These are phyloP conservation scores for Nepenthes alata DNA, from an alignment of 179 eudicot species.

Conservation along the genomic window DNA sequence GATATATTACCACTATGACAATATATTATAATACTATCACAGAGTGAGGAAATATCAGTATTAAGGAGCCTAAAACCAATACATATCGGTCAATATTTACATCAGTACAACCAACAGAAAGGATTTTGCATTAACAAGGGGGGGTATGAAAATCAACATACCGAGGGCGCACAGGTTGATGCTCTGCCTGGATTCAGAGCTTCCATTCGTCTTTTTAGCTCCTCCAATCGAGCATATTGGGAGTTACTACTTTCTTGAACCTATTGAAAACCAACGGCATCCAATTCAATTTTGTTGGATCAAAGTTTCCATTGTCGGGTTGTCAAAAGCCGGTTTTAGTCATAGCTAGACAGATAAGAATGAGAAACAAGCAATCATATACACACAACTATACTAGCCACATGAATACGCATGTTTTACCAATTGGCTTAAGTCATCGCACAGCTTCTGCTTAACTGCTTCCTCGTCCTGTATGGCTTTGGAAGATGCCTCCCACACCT, in stretches of 20 bases:
- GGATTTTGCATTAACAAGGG: background rate
- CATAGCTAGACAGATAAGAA: no score
- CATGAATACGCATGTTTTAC: conserved; percentile 17
- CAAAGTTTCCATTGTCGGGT: no score
- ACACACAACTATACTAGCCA: background rate
- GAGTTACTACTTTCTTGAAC: conserved; percentile 73
- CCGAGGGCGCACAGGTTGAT: conserved; percentile 16
- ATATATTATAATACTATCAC: no score
- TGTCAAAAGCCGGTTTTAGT: no score
- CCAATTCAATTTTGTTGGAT: no score
- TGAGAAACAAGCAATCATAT: background rate
- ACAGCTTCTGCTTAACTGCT: conserved; percentile 72
- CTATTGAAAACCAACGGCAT: conserved; percentile 14
- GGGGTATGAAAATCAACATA: conserved; percentile 3
- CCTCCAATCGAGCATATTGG: conserved; percentile 75
- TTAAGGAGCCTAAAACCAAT: no score
- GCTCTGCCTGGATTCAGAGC: conserved; percentile 83
- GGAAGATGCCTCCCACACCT: conserved; percentile 86
- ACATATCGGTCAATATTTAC: no score
- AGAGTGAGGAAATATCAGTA: no score
- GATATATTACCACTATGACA: no score
- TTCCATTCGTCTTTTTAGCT: conserved; percentile 72
- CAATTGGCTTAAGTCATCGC: conserved; percentile 80
- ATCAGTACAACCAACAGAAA: background rate
- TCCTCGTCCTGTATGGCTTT: conserved; percentile 81